Conservation (phyloP, 208 protist species). For the Crithidia sp. region DNA sequence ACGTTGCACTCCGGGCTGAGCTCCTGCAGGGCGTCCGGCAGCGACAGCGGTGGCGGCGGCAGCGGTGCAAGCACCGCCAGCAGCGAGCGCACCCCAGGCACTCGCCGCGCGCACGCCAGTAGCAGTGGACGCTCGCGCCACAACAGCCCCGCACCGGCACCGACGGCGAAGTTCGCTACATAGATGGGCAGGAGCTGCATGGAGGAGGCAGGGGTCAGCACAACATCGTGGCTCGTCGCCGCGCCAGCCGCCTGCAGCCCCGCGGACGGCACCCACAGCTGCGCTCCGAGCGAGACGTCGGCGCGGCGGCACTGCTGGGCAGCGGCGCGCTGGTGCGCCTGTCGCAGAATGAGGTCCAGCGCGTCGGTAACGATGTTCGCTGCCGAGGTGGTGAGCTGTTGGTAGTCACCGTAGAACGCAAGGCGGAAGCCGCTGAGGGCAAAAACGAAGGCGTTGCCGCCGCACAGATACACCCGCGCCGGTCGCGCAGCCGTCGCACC, state of each 20-base stretch:
- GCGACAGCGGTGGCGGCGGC: constrained; percentile 34
- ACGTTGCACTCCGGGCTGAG: constrained; percentile 30
- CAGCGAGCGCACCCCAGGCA: constrained; percentile 20
- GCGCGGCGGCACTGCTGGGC: constrained; percentile 9
- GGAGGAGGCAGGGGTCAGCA: constrained; percentile 34
- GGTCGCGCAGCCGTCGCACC: background rate
- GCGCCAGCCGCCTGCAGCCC: constrained; percentile 2
- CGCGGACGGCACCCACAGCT: constrained; percentile 16
- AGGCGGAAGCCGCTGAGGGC: constrained; percentile 63
- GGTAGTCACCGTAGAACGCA: constrained; percentile 35
- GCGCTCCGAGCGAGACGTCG: background rate
- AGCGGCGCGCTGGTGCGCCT: constrained; percentile 21
- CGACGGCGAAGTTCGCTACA: constrained; percentile 33
- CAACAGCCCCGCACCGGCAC: constrained; percentile 26
- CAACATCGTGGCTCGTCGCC: constrained; percentile 22
- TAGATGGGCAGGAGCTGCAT: constrained; percentile 41
- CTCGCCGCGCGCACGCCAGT: constrained; percentile 8
- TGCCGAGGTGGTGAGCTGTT: constrained; percentile 33
- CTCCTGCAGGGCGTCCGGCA: constrained; percentile 39
- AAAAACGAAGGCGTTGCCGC: constrained; percentile 50
- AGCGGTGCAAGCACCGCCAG: constrained; percentile 24
- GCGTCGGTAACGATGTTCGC: constrained; percentile 37
- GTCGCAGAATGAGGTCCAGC: constrained; percentile 25
- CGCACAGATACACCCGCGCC: constrained; percentile 40
- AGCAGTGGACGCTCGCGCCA: constrained; percentile 16